Percentiles rank a stretch among this genome's conserved stretches.
Evolutionary conservation across 345 rosid genomes (phyloP).

Genomic region (Corchorus olitorius): DNA sequence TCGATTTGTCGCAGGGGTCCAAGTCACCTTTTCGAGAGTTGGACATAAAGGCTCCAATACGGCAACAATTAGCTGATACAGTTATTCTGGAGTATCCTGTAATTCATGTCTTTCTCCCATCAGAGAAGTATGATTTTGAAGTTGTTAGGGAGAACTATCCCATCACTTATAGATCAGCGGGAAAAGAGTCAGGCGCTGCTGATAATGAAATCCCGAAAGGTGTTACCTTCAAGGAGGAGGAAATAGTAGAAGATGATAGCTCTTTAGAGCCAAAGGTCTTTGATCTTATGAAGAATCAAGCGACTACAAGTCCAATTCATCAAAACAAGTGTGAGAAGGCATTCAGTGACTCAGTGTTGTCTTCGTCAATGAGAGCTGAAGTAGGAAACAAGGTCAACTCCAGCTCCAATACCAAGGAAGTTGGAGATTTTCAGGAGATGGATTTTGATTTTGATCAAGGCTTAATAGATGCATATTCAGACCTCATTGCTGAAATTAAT

Average conservation of each 20-base stretch:
- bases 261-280: constrained; percentile 45
- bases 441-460: constrained; percentile 71
- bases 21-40: constrained; percentile 66
- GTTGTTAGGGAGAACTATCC: constrained; percentile 41
- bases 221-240: constrained; percentile 63
- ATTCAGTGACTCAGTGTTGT: constrained; percentile 18
- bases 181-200: constrained; percentile 27
- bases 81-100: constrained; percentile 82
- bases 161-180: constrained; percentile 25
- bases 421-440: constrained; percentile 31
- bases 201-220: constrained; percentile 42
- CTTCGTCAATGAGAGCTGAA: constrained; percentile 19
- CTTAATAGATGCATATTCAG: constrained; percentile 63
- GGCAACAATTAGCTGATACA: constrained; percentile 59
- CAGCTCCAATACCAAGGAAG: constrained; percentile 17
- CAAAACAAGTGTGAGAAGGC: constrained; percentile 26
- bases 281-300: constrained; percentile 42
- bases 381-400: constrained; percentile 15
- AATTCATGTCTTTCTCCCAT: constrained; percentile 81
- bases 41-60: constrained; percentile 59
- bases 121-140: constrained; percentile 61
- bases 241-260: constrained; percentile 54
- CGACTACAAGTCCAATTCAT: constrained; percentile 25
- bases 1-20: constrained; percentile 51
- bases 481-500: constrained; percentile 62